Evolutionary conservation across 805 yeast genomes (phyloP).

Genomic region (Metschnikowia amazonensis): DNA sequence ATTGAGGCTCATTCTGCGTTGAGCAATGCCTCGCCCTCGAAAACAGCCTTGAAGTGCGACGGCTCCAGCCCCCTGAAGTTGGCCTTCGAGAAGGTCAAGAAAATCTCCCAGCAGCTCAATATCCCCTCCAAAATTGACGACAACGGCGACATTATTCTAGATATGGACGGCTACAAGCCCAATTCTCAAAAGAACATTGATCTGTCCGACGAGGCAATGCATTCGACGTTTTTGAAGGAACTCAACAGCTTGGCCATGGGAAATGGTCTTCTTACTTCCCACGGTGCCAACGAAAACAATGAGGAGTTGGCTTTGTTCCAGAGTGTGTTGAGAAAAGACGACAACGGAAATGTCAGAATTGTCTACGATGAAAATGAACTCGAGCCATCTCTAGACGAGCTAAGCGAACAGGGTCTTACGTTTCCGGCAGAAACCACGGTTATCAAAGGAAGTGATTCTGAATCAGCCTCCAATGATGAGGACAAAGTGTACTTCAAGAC

Average conservation of each 20-base stretch:
- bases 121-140: conserved; percentile 85
- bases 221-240: conserved; percentile 72
- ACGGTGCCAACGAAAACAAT: conserved; percentile 13
- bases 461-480: conserved; percentile 3
- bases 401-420: conserved; percentile 8
- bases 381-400: conserved; percentile 5
- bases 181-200: conserved; percentile 68
- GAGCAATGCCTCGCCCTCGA: conserved; percentile 15
- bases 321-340: conserved; percentile 48
- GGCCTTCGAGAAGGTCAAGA: conserved; percentile 57
- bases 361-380: conserved; percentile 21
- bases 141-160: conserved; percentile 85
- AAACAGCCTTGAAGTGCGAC: conserved; percentile 20
- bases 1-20: conserved; percentile 30
- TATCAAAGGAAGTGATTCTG: conserved; percentile 2
- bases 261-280: conserved; percentile 12
- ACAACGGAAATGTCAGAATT: conserved; percentile 65
- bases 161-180: conserved; percentile 94
- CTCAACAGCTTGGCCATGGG: conserved; percentile 32
- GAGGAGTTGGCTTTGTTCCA: conserved; percentile 32
- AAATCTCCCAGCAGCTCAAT: conserved; percentile 64
- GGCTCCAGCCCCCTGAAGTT: conserved; percentile 17
- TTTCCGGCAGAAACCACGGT: conserved; percentile 9
- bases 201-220: conserved; percentile 71
- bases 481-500: conserved; percentile 69